phyloP scores from a whole-genome alignment of 1,284 basidiomycete species.

The Pseudomicrostroma phylloplanum region DNA sequence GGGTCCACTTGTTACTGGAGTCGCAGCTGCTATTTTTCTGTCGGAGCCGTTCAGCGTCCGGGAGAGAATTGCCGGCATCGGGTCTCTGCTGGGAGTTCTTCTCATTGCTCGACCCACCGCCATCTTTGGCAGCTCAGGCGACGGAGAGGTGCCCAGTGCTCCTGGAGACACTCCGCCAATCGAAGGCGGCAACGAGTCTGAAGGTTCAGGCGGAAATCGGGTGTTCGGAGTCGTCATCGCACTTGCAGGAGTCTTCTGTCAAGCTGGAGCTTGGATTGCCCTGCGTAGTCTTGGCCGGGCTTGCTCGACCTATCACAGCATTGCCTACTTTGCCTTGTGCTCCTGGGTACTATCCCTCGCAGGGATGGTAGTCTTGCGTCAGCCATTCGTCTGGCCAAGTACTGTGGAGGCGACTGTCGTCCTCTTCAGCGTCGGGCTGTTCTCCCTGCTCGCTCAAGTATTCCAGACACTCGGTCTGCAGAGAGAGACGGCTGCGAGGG shows the following conservation, averaged over 20 bases:
- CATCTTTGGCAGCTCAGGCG: conserved; percentile 8
- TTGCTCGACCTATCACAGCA: conserved; percentile 13
- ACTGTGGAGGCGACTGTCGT: background rate
- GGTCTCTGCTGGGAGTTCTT: conserved; percentile 9
- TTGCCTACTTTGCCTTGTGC: conserved; percentile 12
- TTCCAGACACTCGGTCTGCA: conserved; percentile 34
- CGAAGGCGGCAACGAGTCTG: conserved; percentile 11
- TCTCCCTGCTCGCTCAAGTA: conserved; percentile 10
- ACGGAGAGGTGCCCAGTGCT: background rate
- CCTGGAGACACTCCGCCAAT: conserved; percentile 17
- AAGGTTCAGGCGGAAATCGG: conserved; percentile 13
- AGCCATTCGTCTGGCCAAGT: conserved; percentile 10
- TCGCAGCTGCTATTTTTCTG: conserved; percentile 8
- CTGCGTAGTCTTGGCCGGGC: conserved; percentile 8
- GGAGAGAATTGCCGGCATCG: conserved; percentile 10
- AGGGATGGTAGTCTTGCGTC: conserved; percentile 3
- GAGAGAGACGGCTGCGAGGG: conserved; percentile 27
- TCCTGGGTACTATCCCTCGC: conserved; percentile 10
- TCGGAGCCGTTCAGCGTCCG: conserved; percentile 8
- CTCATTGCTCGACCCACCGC: conserved; percentile 12
- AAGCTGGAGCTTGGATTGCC: conserved; percentile 13
- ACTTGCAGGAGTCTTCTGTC: conserved; percentile 6
- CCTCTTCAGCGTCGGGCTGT: conserved; percentile 9
- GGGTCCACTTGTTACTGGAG: conserved; percentile 11
- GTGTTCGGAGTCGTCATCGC: conserved; percentile 13